Evolutionary conservation across 2,329 filamentous ascomycete genomes (phyloP).

Genomic region (Clarireedia paspali): DNA sequence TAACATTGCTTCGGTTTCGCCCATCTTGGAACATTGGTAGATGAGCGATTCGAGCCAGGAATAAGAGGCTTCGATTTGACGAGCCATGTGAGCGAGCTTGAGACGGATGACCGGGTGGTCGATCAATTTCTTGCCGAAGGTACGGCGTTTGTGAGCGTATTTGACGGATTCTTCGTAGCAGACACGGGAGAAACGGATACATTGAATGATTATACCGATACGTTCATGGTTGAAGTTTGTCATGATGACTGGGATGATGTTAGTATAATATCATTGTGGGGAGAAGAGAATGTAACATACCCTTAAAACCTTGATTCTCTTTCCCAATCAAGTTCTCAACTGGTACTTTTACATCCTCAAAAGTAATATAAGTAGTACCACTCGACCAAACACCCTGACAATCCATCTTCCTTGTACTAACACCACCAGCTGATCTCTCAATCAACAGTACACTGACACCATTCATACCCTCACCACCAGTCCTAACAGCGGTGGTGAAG

Average conservation of each 20-base stretch:
- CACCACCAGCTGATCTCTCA: slow-evolving; percentile 75
- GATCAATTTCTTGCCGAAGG: slow-evolving; percentile 94
- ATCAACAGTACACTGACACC: slow-evolving; percentile 87
- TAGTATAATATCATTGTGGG: slow-evolving; percentile 4
- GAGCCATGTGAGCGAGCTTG: slow-evolving; percentile 96
- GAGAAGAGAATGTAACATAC: slow-evolving; percentile 31
- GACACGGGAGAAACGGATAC: slow-evolving; percentile 86
- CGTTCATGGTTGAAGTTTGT: slow-evolving; percentile 99
- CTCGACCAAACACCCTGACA: slow-evolving; percentile 96
- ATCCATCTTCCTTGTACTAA: slow-evolving; percentile 92
- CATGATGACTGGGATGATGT: slow-evolving; percentile 67
- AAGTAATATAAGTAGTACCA: slow-evolving; percentile 95
- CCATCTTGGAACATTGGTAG: slow-evolving; percentile 89
- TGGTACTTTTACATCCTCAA: slow-evolving; percentile 97
- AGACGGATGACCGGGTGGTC: slow-evolving; percentile 95
- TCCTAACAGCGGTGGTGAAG: slow-evolving; percentile 94
- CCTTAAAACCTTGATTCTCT: slow-evolving; percentile 94
- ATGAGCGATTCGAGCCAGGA: slow-evolving; percentile 95
- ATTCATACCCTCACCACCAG: slow-evolving; percentile 83
- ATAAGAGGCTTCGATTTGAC: slow-evolving; percentile 95
- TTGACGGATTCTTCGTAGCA: slow-evolving; percentile 96
- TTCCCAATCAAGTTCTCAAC: slow-evolving; percentile 99
- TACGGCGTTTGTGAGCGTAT: slow-evolving; percentile 94
- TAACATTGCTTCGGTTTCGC: slow-evolving; percentile 90
- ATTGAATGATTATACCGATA: slow-evolving; percentile 98